Evolutionary conservation across 2,329 filamentous ascomycete species (phyloP), one percentile per base, ranked within the genome.

Genomic region (Fusarium agapanthi): DNA sequence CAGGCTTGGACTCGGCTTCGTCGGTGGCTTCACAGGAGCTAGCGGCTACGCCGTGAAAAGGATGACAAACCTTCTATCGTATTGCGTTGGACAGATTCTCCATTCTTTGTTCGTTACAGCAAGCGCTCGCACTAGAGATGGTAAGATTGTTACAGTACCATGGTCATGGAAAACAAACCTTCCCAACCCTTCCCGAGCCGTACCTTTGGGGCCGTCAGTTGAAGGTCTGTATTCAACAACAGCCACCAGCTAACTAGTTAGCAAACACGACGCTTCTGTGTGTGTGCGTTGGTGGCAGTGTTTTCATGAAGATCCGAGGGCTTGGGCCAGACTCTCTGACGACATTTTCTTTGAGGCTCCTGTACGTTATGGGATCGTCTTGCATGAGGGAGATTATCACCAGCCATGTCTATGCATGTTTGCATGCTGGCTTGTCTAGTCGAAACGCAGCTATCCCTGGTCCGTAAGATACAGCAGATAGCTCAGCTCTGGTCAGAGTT

Each of bases 271-370:
- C 40, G 37, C 45, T 47, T 51, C 37, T 45, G 35, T 26, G 32
- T 44, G 24, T 44, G n/a, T 24, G 41, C 16, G 20, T 63, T 57
- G 61, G 68, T 45, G 41, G 48, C 43, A 53, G 61, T 66, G 47
- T 38, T 51, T 38, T 54, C 35, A 43, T 59, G 40, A 62, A 61
- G 54, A 73, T 61, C 70, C 70, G 61, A 71, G 62, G 35, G 66
- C 47, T 55, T 67, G 71, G 70, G 61, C 48, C 57, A 34, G 37
- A 44, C 50, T 47, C 61, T 71, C 65, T 73, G 70, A 71, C 44
- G 70, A 67, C 61, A 67, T 58, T 45, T 35, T 57, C 50, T 32
- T 64, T 53, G 66, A 69, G 43, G 48, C 58, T 62, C 45, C 32
- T 73, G 45, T 53, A 56, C 48, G 38, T 45, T 58, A 66, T 65